Base-by-base conservation (phyloP, 129 eudicot genomes). In the Dittrichia graveolens region DNA sequence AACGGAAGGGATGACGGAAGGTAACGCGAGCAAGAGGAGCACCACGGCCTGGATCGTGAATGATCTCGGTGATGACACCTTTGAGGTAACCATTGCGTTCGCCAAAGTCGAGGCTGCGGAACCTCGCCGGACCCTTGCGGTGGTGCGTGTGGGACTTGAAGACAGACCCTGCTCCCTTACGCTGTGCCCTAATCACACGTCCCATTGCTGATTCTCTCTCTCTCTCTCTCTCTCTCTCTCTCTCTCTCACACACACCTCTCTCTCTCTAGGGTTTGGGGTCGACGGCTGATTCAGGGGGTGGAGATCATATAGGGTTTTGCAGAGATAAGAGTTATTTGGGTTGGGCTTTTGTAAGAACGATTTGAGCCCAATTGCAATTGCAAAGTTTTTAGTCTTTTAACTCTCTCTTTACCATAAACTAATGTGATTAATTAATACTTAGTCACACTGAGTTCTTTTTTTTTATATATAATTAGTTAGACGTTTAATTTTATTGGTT, bases 21-120 rank as follows among this genome's bases (percentile, higher is more conserved):
- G 92, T 88, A 41, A 91, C 89, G 8, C 84, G 84, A 19, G 97
- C 97, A 0, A 91, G 80, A 0, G 97, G 97, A 2, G 97, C 97
- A 42, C 97, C 97, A 37, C 97, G 89, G 14, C 97, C 97, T 0
- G 97, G 97, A 63, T 91, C 97, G 70, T 91, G 97, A 53, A 91
- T 85, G 86, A 91, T 78, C 4, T 91, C 97, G 65, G 92, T 91
- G 72, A 91, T 69, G 6, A 91, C 95, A 0, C 97, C 97, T 57
- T 91, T 91, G 4, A 83, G 72, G 84, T 91, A 91, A 3, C 97
- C 97, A 34, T 91, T 91, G 41, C 97, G 86, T 67, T 91, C 97
- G 46, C 92, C 95, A 75, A 91, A 91, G 74, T 91, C 95, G 47
- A 91, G 95, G 46, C 85, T 73, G 5, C 97, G 86, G 88, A 91